Evolutionary conservation across 2,329 filamentous ascomycete species (phyloP).

Genomic region (Chrysoporthe cubensis): DNA sequence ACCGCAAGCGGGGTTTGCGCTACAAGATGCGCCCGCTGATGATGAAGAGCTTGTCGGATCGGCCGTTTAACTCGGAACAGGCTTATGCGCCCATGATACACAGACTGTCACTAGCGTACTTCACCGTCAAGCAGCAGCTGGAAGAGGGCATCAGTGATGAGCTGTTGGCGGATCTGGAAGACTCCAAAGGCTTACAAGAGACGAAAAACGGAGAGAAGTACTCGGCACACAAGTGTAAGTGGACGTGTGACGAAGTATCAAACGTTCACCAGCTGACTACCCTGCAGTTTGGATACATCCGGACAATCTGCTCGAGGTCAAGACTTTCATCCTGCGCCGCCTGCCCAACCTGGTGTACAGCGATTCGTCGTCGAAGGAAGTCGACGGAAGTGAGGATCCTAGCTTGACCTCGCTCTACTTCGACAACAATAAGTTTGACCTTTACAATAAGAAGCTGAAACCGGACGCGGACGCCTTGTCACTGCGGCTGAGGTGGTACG

Average conservation of each 20-base stretch:
- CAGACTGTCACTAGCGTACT: slow-evolving; percentile 93
- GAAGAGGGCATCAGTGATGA: slow-evolving; percentile 53
- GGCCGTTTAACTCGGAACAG: slow-evolving; percentile 90
- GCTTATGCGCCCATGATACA: slow-evolving; percentile 89
- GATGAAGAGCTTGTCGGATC: slow-evolving; percentile 83
- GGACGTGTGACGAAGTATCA: neutral
- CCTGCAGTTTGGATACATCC: slow-evolving; percentile 84
- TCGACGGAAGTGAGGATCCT: slow-evolving; percentile 81
- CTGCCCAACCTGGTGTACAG: slow-evolving; percentile 94
- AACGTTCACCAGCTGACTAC: slow-evolving; percentile 36
- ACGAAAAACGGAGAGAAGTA: slow-evolving; percentile 72
- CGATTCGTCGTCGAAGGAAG: slow-evolving; percentile 79
- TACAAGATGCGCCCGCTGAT: slow-evolving; percentile 92
- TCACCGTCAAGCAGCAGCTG: slow-evolving; percentile 84
- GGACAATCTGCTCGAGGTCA: slow-evolving; percentile 95
- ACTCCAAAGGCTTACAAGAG: slow-evolving; percentile 39
- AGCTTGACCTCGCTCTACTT: slow-evolving; percentile 96
- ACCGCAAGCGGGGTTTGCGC: slow-evolving; percentile 82
- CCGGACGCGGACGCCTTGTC: slow-evolving; percentile 77
- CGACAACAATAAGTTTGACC: slow-evolving; percentile 81
- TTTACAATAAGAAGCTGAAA: slow-evolving; percentile 86
- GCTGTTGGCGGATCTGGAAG: slow-evolving; percentile 27
- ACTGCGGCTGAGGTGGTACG: slow-evolving; percentile 88
- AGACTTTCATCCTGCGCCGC: slow-evolving; percentile 90
- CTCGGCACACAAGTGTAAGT: slow-evolving; percentile 82